phyloP scores from a whole-genome alignment of 169 alveolate species.

The Cystoisospora suis region DNA sequence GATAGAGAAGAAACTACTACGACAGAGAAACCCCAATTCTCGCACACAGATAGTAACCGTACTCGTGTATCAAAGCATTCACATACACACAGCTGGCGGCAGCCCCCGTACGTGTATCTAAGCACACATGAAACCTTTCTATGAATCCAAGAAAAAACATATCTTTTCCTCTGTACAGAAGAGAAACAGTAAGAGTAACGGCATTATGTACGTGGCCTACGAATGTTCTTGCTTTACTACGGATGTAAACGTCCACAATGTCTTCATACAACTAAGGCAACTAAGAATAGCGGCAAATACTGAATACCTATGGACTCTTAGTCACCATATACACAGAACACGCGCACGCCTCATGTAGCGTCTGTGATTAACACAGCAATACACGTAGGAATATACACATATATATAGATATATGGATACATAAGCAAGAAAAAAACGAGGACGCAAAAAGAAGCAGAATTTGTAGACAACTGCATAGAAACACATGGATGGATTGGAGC shows the following conservation, averaged over 20 bases:
- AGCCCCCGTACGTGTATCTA: not conserved
- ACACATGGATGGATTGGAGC: too few relatives aligned
- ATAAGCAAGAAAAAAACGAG: not conserved
- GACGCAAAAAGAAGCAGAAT: not conserved
- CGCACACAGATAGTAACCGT: not conserved
- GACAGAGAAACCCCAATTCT: not conserved
- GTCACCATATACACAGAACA: too few relatives aligned
- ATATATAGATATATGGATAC: not conserved
- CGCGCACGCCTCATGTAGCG: too few relatives aligned
- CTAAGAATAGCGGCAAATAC: too few relatives aligned
- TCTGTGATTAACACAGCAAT: too few relatives aligned
- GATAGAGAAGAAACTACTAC: not conserved
- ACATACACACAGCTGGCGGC: not conserved
- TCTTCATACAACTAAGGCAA: too few relatives aligned
- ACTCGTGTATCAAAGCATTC: not conserved
- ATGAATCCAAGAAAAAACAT: not conserved
- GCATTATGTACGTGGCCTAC: too few relatives aligned
- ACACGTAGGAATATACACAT: not conserved
- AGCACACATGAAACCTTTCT: too few relatives aligned
- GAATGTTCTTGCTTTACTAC: too few relatives aligned
- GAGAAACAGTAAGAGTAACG: too few relatives aligned
- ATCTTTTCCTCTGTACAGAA: not conserved
- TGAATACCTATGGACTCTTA: too few relatives aligned
- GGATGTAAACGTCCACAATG: too few relatives aligned
- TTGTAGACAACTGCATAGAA: not conserved